Evolutionary conservation across 83 land plant species (phyloP), one percentile per base, ranked within the genome.

Genomic region (Isoetes engelmannii): DNA sequence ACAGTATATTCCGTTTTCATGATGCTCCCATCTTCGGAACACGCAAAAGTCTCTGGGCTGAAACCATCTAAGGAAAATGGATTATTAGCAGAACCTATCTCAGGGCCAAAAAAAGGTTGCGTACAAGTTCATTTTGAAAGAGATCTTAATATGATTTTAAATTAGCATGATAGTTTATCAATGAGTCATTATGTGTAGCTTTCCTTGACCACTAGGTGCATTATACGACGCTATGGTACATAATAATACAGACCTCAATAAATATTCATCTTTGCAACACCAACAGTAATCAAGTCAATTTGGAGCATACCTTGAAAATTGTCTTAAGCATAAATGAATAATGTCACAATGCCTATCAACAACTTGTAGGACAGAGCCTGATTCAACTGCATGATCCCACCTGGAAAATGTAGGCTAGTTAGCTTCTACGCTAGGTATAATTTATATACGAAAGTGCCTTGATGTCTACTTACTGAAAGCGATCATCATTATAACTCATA

Each of bases 1-100:
- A 75, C 78, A 48, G 56, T 75, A 75, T 15, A 67, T 64, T 59
- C 78, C 78, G 49, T 56, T 75, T 37, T 75, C 78, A 44, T 75
- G 74, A 46, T 67, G 78, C 56, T 28, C 70, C 78, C 78, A 75
- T 43, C 63, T 69, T 15, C 78, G 75, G 49, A 56, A 47, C 60
- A 75, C 60, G 41, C 74, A 75, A 63, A 75, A 55, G 42, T 75
- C 78, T 61, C 77, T 69, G n/a, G 74, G 64, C 42, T 74, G 63
- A 37, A 51, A 41, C 12, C 65, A 70, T 48, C 78, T 75, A 60
- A 15, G 3, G 3, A 3, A 51, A 51, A 51, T 10, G 3, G 1
- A 51, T 3, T 10, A n/a, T 12, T 3, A 51, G 0, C 54, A 51
- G 15, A 51, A 51, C 12, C 1, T 12, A 10, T 51, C 54, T 12